phyloP scores from a whole-genome alignment of 1,139 yeast genomes.

The Kluyveromyces sp. region DNA sequence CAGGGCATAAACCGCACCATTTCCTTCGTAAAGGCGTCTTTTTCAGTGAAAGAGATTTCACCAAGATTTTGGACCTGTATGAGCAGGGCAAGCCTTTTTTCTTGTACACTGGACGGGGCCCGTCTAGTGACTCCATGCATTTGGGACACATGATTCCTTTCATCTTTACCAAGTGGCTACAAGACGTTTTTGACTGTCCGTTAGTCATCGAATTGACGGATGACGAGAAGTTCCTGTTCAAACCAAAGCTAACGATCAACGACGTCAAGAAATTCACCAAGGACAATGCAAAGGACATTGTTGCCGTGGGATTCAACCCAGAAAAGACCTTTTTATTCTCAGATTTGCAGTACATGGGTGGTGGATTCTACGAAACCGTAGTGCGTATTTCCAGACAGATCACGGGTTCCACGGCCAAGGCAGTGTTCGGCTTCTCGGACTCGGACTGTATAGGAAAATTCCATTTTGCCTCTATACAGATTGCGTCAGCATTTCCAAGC shows the following conservation, averaged over 20 bases:
- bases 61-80: conserved; percentile 71
- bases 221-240: conserved; percentile 94
- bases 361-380: conserved; percentile 89
- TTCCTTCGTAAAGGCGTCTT: conserved; percentile 86
- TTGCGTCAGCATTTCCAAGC: conserved; percentile 91
- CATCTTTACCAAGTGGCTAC: conserved; percentile 94
- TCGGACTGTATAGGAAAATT: conserved; percentile 90
- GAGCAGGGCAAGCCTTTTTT: conserved; percentile 95
- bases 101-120: conserved; percentile 97
- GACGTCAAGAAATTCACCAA: conserved; percentile 76
- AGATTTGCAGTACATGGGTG: conserved; percentile 88
- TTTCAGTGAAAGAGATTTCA: conserved; percentile 87
- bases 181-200: conserved; percentile 97
- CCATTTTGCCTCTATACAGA: conserved; percentile 94
- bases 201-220: conserved; percentile 92
- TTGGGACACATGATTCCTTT: conserved; percentile 97
- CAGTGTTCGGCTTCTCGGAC: conserved; percentile 97
- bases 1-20: conserved; percentile 92
- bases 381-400: conserved; percentile 92
- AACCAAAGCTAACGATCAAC: conserved; percentile 78
- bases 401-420: conserved; percentile 91
- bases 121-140: conserved; percentile 91
- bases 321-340: conserved; percentile 92
- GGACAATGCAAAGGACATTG: conserved; percentile 87
- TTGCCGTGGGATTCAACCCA: conserved; percentile 91